Evolutionary conservation across 495 filamentous ascomycete species (phyloP).

Genomic region (Tuber aestivum): DNA sequence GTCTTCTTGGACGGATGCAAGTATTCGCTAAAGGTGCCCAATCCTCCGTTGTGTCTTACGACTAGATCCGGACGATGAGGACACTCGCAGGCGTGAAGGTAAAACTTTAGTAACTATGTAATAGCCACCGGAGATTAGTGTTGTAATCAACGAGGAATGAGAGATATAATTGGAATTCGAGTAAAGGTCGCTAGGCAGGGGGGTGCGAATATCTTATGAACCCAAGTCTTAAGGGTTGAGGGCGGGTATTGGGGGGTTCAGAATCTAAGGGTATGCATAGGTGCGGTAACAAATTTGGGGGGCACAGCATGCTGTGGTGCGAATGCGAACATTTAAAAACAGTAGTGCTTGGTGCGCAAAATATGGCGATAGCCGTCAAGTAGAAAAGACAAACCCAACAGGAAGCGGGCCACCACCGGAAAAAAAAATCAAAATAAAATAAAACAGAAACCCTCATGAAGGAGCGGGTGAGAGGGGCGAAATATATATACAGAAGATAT

Average conservation of each 20-base stretch:
- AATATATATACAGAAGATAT: not conserved
- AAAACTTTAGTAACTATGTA: conserved; percentile 27
- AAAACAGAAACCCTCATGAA: no score
- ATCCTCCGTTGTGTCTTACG: conserved; percentile 8
- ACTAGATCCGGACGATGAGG: conserved; percentile 14
- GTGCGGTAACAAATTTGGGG: conserved; percentile 5
- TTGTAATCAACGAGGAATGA: conserved; percentile 40
- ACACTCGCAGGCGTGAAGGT: conserved; percentile 31
- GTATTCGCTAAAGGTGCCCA: conserved; percentile 25
- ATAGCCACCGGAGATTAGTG: conserved; percentile 40
- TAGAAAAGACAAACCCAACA: not conserved
- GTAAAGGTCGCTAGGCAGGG: conserved; percentile 35
- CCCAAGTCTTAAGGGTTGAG: not conserved
- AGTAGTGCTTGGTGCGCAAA: not conserved
- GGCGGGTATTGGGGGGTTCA: not conserved
- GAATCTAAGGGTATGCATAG: not conserved
- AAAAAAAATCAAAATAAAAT: no score
- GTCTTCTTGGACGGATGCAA: conserved; percentile 14
- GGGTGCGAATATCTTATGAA: conserved; percentile 4
- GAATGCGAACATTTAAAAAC: not conserved
- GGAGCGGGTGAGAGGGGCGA: not conserved
- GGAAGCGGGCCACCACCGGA: not conserved
- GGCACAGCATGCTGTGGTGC: not conserved
- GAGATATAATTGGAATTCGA: conserved; percentile 41
- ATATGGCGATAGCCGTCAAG: not conserved